A percentile compares a stretch with the other conserved stretches of the same genome.
These are phyloP conservation scores for Royoungia palumana DNA, from an alignment of 768 basidiomycete genomes.

Conservation along the genomic window DNA sequence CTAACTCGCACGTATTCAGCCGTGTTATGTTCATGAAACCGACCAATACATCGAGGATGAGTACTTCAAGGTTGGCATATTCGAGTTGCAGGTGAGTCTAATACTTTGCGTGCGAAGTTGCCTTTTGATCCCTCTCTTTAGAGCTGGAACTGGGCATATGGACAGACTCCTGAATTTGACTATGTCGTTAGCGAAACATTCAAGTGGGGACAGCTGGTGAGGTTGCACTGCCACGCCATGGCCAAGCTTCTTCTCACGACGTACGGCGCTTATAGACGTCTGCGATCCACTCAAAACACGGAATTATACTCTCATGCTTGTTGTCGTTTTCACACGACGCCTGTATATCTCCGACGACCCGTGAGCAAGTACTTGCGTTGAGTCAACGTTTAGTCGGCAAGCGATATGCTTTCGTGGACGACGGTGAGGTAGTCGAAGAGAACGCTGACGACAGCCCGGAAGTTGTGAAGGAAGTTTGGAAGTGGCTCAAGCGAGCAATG, in stretches of 20 bases:
- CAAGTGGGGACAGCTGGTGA: conserved; percentile 50
- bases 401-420: conserved; percentile 39
- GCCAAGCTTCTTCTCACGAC: neutral
- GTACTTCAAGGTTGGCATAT: conserved; percentile 66
- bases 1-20: conserved; percentile 29
- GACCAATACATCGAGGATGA: conserved; percentile 43
- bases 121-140: conserved; percentile 28
- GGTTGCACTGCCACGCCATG: conserved; percentile 11
- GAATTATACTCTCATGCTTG: conserved; percentile 52
- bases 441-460: too few species aligned
- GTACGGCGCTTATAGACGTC: conserved; percentile 28
- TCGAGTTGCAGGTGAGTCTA: conserved; percentile 63
- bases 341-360: neutral
- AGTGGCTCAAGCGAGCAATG: too few species aligned
- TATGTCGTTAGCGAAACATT: conserved; percentile 50
- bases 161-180: conserved; percentile 91
- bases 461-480: too few species aligned
- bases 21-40: conserved; percentile 43
- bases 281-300: conserved; percentile 64
- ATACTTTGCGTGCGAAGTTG: neutral
- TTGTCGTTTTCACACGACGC: conserved; percentile 29
- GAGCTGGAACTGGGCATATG: conserved; percentile 93
- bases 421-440: too few species aligned
- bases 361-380: conserved; percentile 26
- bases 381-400: conserved; percentile 31